Evolutionary conservation across 108 stramenopile genomes (phyloP).

Genomic region (Schizochytrium sp.): DNA sequence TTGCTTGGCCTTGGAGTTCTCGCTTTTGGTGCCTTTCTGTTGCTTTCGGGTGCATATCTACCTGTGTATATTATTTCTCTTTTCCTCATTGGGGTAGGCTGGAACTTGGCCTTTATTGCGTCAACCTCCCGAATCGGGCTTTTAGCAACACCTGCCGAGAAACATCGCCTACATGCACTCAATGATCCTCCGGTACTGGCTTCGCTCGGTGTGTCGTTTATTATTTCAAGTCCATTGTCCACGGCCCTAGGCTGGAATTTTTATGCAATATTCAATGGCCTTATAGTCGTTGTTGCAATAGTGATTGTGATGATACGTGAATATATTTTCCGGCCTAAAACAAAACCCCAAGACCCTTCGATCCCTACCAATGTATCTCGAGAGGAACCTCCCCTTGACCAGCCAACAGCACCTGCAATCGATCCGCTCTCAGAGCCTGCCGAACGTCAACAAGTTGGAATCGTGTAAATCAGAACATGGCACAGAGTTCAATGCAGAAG

Average conservation of each 20-base stretch:
- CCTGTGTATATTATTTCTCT: not conserved
- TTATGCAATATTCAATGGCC: not conserved
- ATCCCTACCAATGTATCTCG: too few species aligned
- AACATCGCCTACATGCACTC: slow-evolving; percentile 11
- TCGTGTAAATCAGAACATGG: too few species aligned
- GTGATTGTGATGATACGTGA: not conserved
- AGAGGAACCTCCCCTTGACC: too few species aligned
- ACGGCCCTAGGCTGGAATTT: not conserved
- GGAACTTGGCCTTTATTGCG: not conserved
- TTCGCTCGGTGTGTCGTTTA: not conserved
- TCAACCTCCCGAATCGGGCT: not conserved
- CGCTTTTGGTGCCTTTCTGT: not conserved
- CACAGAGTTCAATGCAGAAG: too few species aligned
- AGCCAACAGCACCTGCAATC: too few species aligned
- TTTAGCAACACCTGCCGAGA: not conserved
- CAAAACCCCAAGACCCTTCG: too few species aligned
- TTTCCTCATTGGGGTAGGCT: not conserved
- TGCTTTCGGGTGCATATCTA: not conserved
- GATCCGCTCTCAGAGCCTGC: too few species aligned
- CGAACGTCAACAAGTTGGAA: too few species aligned
- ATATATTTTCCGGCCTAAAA: not conserved
- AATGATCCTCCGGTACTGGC: slow-evolving; percentile 8
- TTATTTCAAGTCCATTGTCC: not conserved
- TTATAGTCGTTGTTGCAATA: not conserved
- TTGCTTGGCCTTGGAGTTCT: not conserved